Conservation (phyloP, 345 rosid genomes). For the Bruguiera parviflora region DNA sequence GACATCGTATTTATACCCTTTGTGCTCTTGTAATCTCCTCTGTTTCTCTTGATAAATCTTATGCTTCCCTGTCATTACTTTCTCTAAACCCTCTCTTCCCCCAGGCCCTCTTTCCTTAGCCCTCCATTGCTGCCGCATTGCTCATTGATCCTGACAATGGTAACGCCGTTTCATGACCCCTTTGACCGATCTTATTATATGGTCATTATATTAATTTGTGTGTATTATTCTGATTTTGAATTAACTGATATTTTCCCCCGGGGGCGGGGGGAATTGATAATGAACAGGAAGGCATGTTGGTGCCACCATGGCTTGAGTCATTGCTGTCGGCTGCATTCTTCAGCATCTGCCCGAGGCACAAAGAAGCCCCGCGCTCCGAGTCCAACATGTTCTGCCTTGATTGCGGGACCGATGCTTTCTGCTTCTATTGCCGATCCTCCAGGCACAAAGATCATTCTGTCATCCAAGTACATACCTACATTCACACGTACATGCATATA, state of each 20-base stretch:
- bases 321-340: conserved; percentile 30
- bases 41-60: conserved; percentile 22
- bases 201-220: no score
- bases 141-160: conserved; percentile 26
- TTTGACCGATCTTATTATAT: no score
- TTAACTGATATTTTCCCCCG: no score
- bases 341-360: conserved; percentile 28
- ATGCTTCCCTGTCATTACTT: conserved; percentile 11
- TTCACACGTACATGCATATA: background rate
- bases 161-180: conserved; percentile 6
- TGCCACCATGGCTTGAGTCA: conserved; percentile 41
- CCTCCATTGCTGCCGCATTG: conserved; percentile 14
- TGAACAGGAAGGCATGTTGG: conserved; percentile 25
- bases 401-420: conserved; percentile 34
- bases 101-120: background rate
- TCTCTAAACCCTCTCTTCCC: background rate
- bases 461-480: conserved; percentile 23
- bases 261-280: background rate
- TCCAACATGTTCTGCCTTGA: conserved; percentile 41
- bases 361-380: conserved; percentile 26
- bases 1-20: conserved; percentile 11
- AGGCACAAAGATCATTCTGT: conserved; percentile 35
- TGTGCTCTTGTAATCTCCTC: conserved; percentile 15
- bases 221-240: no score
- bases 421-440: conserved; percentile 40